Conservation (phyloP, 108 stramenopile genomes). For the Pinguiococcus pyrenoidosus region DNA sequence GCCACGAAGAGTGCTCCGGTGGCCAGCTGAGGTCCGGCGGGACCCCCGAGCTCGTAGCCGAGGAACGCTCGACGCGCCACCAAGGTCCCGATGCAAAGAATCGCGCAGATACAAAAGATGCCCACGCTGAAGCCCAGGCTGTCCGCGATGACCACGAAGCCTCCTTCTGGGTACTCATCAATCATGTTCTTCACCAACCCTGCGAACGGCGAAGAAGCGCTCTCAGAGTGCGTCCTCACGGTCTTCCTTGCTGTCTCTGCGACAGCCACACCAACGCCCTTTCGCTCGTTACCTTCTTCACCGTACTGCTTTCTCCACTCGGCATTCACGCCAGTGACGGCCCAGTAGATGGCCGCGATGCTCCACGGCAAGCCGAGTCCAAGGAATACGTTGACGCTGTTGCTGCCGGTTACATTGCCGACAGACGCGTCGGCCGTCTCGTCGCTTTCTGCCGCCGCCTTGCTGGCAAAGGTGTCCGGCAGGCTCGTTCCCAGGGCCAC, state of each 20-base stretch:
- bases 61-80: neutral
- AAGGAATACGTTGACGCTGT: conserved; percentile 30
- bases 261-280: too few species aligned
- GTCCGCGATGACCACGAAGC: conserved; percentile 9
- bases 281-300: too few species aligned
- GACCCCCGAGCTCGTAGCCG: conserved; percentile 26
- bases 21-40: neutral
- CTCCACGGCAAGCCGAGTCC: conserved; percentile 29
- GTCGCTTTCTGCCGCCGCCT: conserved; percentile 15
- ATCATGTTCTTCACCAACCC: too few species aligned
- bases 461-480: conserved; percentile 22
- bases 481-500: conserved; percentile 20
- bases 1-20: neutral
- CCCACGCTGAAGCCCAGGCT: neutral
- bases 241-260: too few species aligned
- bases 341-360: conserved; percentile 26
- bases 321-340: conserved; percentile 15
- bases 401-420: conserved; percentile 28
- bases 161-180: too few species aligned
- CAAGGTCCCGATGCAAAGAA: conserved; percentile 3
- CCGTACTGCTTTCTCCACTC: too few species aligned
- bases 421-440: conserved; percentile 19
- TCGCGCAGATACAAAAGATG: conserved; percentile 6
- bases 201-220: too few species aligned
- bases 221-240: too few species aligned